These are phyloP conservation scores for Aspergillus felis DNA, from an alignment of 2,329 filamentous ascomycete species.

Conservation along the genomic window DNA sequence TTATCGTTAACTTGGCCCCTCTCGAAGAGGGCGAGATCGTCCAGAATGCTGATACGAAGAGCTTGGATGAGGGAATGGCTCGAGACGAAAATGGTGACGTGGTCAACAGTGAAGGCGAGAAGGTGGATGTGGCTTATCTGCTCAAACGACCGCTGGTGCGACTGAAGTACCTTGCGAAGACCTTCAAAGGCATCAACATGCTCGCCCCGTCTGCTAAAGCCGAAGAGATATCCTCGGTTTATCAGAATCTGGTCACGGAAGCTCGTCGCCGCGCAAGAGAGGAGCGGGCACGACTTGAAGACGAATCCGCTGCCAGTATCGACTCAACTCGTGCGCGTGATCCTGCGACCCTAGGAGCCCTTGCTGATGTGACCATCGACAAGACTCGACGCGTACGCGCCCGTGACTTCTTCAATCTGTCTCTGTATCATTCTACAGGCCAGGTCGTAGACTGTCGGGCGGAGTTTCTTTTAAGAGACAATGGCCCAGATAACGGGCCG, in stretches of 20 bases:
- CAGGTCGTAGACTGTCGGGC: conserved; percentile 86
- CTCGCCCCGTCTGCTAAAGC: conserved; percentile 48
- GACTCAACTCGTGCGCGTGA: conserved; percentile 79
- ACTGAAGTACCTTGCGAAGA: conserved; percentile 81
- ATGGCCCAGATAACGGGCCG: conserved; percentile 61
- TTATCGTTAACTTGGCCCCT: conserved; percentile 87
- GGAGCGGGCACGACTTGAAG: conserved; percentile 69
- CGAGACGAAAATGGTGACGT: conserved; percentile 59
- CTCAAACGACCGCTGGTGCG: conserved; percentile 84
- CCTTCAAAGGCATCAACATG: conserved; percentile 61
- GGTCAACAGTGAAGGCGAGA: conserved; percentile 72
- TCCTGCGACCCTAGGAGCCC: conserved; percentile 68
- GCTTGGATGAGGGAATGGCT: conserved; percentile 52
- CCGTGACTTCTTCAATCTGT: conserved; percentile 83
- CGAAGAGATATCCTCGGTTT: conserved; percentile 57
- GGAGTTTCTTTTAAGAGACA: conserved; percentile 82
- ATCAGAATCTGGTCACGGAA: conserved; percentile 70
- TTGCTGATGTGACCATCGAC: conserved; percentile 69
- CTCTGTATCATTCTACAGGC: conserved; percentile 81
- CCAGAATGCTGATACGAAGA: conserved; percentile 43
- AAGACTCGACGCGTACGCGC: conserved; percentile 77
- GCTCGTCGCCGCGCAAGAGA: conserved; percentile 71
- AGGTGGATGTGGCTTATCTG: conserved; percentile 90
- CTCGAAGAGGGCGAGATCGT: conserved; percentile 59
- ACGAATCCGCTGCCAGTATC: conserved; percentile 80